These are phyloP conservation scores for Lachancea kluyveri DNA, from an alignment of 805 yeast genomes.

Conservation along the genomic window DNA sequence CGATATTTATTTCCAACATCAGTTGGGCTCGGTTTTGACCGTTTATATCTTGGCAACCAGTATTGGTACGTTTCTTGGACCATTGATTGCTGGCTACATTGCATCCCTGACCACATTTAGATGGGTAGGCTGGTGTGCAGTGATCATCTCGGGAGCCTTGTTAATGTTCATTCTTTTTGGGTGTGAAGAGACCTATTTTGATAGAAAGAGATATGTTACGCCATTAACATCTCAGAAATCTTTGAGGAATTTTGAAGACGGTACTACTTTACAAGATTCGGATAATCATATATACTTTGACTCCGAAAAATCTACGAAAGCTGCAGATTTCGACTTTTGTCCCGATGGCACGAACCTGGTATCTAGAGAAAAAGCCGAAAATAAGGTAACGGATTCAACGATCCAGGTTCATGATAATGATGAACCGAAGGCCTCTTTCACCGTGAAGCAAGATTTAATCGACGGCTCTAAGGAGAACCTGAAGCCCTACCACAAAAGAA, in stretches of 20 bases:
- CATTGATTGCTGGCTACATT: constrained; percentile 71
- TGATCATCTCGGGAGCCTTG: constrained; percentile 56
- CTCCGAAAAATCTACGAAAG: too few relatives aligned
- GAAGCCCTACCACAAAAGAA: constrained; percentile 40
- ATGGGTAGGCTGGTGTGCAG: constrained; percentile 72
- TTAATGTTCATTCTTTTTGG: constrained; percentile 48
- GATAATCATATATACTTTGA: too few relatives aligned
- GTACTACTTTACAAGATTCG: constrained; percentile 4
- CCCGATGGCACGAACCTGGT: background rate
- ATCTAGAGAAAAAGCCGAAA: background rate
- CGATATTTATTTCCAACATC: constrained; percentile 74
- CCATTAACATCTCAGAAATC: constrained; percentile 21
- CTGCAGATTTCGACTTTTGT: background rate
- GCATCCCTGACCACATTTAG: constrained; percentile 55
- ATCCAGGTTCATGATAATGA: constrained; percentile 7
- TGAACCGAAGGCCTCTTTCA: too few relatives aligned
- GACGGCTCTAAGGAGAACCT: constrained; percentile 39
- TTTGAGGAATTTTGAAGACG: constrained; percentile 2
- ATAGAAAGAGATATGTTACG: constrained; percentile 40
- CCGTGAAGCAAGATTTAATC: too few relatives aligned
- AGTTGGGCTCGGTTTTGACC: constrained; percentile 66
- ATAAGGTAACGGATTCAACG: background rate
- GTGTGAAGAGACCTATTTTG: constrained; percentile 68
- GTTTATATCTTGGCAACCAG: constrained; percentile 70
- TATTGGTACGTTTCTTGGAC: constrained; percentile 74